Evolutionary conservation across 352 stramenopile genomes (phyloP).

Genomic region (Phytophthora sansomeana): DNA sequence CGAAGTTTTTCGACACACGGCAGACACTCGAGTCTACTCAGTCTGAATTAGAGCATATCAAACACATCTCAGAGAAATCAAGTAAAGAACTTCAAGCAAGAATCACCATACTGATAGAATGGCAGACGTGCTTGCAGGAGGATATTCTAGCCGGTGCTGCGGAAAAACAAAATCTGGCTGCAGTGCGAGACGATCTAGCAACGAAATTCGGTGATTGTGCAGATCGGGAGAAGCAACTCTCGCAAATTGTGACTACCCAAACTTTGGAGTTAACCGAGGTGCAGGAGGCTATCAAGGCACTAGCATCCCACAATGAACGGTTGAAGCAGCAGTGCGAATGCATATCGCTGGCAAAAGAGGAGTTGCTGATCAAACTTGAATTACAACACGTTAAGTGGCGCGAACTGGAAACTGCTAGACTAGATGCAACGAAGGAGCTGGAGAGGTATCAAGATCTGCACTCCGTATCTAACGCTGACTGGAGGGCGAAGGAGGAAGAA

Average conservation of each 20-base stretch:
- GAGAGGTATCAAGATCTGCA: slow-evolving; percentile 37
- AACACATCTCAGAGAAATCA: slow-evolving; percentile 18
- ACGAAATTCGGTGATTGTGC: slow-evolving; percentile 8
- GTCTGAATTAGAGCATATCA: slow-evolving; percentile 22
- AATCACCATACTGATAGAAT: slow-evolving; percentile 14
- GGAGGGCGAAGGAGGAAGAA: slow-evolving; percentile 30
- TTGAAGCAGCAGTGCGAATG: slow-evolving; percentile 11
- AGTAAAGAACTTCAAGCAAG: slow-evolving; percentile 21
- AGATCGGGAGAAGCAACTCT: slow-evolving; percentile 14
- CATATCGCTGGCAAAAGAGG: slow-evolving; percentile 13
- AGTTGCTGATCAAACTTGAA: background rate
- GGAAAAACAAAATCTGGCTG: slow-evolving; percentile 12
- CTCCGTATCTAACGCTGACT: slow-evolving; percentile 46
- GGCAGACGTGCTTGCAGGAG: slow-evolving; percentile 22
- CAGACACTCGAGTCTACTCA: slow-evolving; percentile 43
- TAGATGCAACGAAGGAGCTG: slow-evolving; percentile 10
- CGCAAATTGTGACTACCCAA: slow-evolving; percentile 5
- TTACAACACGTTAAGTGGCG: background rate
- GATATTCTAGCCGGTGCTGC: slow-evolving; percentile 11
- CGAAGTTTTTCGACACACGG: slow-evolving; percentile 67
- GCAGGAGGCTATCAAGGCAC: background rate
- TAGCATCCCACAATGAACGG: slow-evolving; percentile 10
- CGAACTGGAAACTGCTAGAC: slow-evolving; percentile 13
- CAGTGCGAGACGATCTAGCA: slow-evolving; percentile 8
- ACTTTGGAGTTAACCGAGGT: slow-evolving; percentile 7